Evolutionary conservation across 768 basidiomycete species (phyloP), one percentile per base, ranked within the genome.

Genomic region (Amylocystis lapponica): DNA sequence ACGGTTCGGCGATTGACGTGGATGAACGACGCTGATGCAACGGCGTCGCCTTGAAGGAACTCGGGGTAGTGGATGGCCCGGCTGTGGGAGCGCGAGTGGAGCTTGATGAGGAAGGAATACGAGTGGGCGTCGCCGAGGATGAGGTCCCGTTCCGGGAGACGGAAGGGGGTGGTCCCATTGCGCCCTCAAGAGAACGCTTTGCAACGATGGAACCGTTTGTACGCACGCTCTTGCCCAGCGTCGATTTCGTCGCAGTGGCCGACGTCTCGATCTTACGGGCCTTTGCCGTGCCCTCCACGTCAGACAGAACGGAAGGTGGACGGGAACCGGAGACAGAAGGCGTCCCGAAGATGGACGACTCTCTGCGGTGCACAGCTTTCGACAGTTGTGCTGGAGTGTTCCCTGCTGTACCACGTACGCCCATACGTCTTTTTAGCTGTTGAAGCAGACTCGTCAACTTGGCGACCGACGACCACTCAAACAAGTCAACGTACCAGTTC

Each of bases 401-500:
- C 27, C 77, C 78, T 5, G 68, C 75, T 4, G 77, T 78, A 7
- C 75, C 75, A 38, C 74, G 72, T 13, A 78, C 70, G 17, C 75
- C 76, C 16, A 76, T 59, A 36, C 73, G 75, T 34, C 86, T 72
- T 60, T 89, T 89, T 33, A 54, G 48, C 62, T 63, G 26, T n/a
- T 19, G 13, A 20, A 3, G 27, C 4, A 41, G 21, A 5, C 27
- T 25, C 19, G 42, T 32, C 20, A 1, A 23, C 7, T 25, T 9
- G 9, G 20, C 37, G 34, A 30, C 25, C 25, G 25, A 29, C 34
- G 17, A 9, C 17, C 22, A 9, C 21, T 10, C n/a, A 10, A 22
- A 10, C 36, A 50, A 39, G 31, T 9, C 4, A 23, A 71, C 78
- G 41, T 46, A 96, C 93, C 62, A 94, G 58, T 59, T 95, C 91